Conservation (phyloP, 1,284 basidiomycete genomes). For the Sporisorium scitamineum region DNA sequence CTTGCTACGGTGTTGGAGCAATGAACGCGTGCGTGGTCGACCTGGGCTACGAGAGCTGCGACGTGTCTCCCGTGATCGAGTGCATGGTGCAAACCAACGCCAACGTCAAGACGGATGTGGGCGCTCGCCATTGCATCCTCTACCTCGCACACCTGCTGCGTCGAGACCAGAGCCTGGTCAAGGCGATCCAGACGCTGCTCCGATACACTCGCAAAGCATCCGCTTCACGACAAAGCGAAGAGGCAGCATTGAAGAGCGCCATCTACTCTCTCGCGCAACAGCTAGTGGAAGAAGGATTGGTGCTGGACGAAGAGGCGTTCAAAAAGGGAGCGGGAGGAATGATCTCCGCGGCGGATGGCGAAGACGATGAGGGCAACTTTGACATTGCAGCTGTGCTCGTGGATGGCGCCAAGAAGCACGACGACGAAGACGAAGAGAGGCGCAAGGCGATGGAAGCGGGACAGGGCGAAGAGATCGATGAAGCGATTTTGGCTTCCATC, state of each 20-base stretch:
- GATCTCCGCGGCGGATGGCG: conserved; percentile 68
- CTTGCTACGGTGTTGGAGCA: conserved; percentile 83
- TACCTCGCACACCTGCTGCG: conserved; percentile 64
- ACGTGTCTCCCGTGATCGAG: conserved; percentile 84
- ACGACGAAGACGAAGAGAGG: conserved; percentile 67
- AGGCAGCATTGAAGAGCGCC: conserved; percentile 27
- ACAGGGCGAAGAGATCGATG: conserved; percentile 39
- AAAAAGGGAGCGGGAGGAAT: conserved; percentile 46
- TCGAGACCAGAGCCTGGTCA: conserved; percentile 57
- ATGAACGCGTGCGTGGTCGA: conserved; percentile 86
- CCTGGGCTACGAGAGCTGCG: conserved; percentile 81
- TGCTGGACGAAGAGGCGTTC: conserved; percentile 46
- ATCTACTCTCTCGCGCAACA: conserved; percentile 55
- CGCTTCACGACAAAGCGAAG: conserved; percentile 23
- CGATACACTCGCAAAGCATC: conserved; percentile 51
- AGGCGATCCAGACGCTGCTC: conserved; percentile 57
- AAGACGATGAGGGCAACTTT: conserved; percentile 82
- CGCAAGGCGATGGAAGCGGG: conserved; percentile 82
- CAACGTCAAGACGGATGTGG: conserved; percentile 56
- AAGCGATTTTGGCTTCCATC: conserved; percentile 47
- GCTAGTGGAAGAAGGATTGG: conserved; percentile 54
- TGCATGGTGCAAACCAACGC: conserved; percentile 72
- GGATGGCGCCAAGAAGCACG: conserved; percentile 45
- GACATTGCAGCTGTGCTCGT: conserved; percentile 73
- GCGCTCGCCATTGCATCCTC: conserved; percentile 60